phyloP scores from a whole-genome alignment of 257 asterid species.

The Jacaranda mimosifolia region DNA sequence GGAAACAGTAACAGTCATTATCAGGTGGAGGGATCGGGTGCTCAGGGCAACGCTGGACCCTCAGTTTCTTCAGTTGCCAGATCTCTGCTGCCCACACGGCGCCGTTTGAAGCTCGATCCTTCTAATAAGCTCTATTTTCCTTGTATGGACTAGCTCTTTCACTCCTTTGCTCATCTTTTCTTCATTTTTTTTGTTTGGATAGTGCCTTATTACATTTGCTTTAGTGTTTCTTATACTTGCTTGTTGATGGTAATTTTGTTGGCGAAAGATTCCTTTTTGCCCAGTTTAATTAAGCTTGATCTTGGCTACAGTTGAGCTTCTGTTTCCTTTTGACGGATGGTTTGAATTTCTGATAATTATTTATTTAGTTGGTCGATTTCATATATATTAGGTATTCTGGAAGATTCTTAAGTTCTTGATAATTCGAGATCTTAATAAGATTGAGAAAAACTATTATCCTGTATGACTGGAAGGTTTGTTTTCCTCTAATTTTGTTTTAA shows the following conservation, averaged over 20 bases:
- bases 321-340: constrained; percentile 10
- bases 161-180: constrained; percentile 12
- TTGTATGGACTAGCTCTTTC: constrained; percentile 53
- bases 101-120: constrained; percentile 97
- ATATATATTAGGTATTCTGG: neutral
- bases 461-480: constrained; percentile 1
- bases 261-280: constrained; percentile 4
- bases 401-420: neutral
- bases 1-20: constrained; percentile 52
- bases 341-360: neutral
- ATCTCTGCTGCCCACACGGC: constrained; percentile 86
- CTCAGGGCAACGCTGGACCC: constrained; percentile 46
- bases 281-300: constrained; percentile 25
- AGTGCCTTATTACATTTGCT: neutral
- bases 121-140: constrained; percentile 88
- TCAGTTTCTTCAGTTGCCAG: constrained; percentile 91
- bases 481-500: neutral
- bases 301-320: neutral
- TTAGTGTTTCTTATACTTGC: neutral
- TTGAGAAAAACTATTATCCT: neutral
- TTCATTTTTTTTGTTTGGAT: neutral
- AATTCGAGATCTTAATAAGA: neutral
- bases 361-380: neutral
- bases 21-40: constrained; percentile 72
- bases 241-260: neutral